Base-by-base conservation (phyloP, 768 basidiomycete genomes). In the Chalciporus chontae region DNA sequence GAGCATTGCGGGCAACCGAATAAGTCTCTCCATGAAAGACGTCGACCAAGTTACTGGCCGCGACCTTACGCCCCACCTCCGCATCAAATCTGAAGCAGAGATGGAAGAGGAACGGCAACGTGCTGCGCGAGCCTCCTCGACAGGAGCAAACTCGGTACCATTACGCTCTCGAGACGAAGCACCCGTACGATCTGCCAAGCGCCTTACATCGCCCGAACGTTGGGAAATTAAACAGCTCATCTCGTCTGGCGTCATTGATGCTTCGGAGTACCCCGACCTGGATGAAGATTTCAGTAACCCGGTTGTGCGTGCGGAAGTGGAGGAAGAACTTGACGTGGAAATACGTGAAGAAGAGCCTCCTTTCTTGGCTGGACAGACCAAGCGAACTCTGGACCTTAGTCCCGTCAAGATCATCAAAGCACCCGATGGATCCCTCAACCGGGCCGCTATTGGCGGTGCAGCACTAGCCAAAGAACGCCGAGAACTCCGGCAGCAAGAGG, bases 151-250 rank as follows among this genome's bases (percentile, higher is more conserved):
- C 59, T 81, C 93, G 14, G 75, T 94, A 18, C 91, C 94, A 2
- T 74, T 97, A 14, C 76, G 74, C 68, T 79, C 62, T 60, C 79
- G 57, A 66, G 79, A 65, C 65, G 70, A 65, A 54, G 77, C 55
- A 70, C 74, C 61, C 40, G 77, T 84, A 14, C 81, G 84, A 27
- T 90, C 87, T 3, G 91, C 93, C 0, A 94, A 93, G 63, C 81
- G 95, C 14, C 73, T 98, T 50, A 94, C 94, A 1, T 94, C 90
- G 7, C 96, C 96, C 1, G 96, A 99, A 69, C 84, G 96, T 24
- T 99, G 96, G 94, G 96, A 99, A 73, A 94, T 99, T 70, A 97
- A 98, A 69, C 96, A 98, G 66, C 81, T 99, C 49, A 96, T 98
- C 48, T 90, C 96, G 1, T 96, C 94, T 26, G 96, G 96, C 38